Base-by-base conservation (phyloP, 2,329 filamentous ascomycete genomes). In the Dissoconium aciculare region DNA sequence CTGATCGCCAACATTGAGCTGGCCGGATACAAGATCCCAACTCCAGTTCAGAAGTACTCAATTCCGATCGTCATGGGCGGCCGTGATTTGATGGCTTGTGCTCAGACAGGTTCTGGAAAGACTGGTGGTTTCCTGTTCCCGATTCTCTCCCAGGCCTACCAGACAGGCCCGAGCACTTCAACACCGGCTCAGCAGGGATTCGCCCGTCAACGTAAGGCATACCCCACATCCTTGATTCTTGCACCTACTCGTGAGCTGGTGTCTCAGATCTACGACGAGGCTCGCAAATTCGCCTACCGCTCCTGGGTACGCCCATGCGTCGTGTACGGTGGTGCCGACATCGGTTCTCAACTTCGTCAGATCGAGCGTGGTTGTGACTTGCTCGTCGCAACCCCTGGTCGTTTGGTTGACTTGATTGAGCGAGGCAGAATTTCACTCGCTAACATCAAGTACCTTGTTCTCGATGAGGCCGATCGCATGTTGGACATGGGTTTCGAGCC, bases 401-500 rank as follows among this genome's bases (percentile, higher is more conserved):
- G 89, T 75, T 71, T 98, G 45, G 85, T 95, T 53, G 89, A 98
- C 59, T 69, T 98, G 62, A 91, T 98, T 54, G 89, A 95, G 70
- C 83, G 89, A 69, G 89, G 89, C 53, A 83, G 87, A 55, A 95
- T 98, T 58, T 95, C 89, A 26, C 77, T 98, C 33, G 74, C 77
- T 60, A 94, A 93, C 71, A 98, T 98, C 71, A 95, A 94, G 69
- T 98, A 98, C 58, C 73, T 98, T 40, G 83, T 98, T 49, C 81
- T 98, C 33, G 89, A 98, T 50, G 89, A 98, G 73, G 89, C 89
- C 59, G 89, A 98, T 67, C 89, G 89, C 59, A 98, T 98, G 89
- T 71, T 98, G 70, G 89, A 98, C 71, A 98, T 98, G 89, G 89
- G 89, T 89, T 98, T 98, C 70, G 89, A 98, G 69, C 89, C 89